Evolutionary conservation across 331 rosid species (phyloP).

Genomic region (Arachis monticola): DNA sequence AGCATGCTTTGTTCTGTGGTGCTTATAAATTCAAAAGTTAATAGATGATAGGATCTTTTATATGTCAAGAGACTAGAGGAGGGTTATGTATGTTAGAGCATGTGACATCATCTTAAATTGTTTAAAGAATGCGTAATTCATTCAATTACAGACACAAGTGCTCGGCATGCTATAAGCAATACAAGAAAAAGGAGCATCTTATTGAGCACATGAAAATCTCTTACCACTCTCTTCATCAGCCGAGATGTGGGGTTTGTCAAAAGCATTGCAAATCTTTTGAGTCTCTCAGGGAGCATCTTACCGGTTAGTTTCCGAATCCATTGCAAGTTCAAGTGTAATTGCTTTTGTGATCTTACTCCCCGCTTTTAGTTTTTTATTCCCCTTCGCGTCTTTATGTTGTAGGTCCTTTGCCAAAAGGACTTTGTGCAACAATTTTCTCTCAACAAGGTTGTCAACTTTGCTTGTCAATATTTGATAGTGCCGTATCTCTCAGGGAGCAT

Average conservation of each 20-base stretch:
- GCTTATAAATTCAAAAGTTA: conserved; percentile 2
- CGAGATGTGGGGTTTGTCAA: conserved; percentile 65
- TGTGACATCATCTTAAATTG: neutral
- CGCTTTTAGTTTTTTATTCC: conserved; percentile 17
- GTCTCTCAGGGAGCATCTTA: conserved; percentile 80
- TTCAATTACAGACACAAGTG: conserved; percentile 67
- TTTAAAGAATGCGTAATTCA: conserved; percentile 34
- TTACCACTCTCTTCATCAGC: conserved; percentile 74
- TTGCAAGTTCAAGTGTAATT: conserved; percentile 5
- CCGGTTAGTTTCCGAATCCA: conserved; percentile 51
- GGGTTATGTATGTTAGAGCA: neutral
- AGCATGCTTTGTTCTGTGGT: conserved; percentile 1
- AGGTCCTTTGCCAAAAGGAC: conserved; percentile 71
- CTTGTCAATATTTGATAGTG: conserved; percentile 54
- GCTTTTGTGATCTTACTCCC: conserved; percentile 14
- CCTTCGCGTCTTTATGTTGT: conserved; percentile 29
- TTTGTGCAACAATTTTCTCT: conserved; percentile 57
- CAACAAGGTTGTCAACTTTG: conserved; percentile 72
- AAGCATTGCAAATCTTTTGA: conserved; percentile 85
- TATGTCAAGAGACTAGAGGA: neutral
- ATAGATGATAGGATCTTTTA: conserved; percentile 6
- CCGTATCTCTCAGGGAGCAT: conserved; percentile 56
- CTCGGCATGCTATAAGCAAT: conserved; percentile 78
- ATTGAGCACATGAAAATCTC: conserved; percentile 74
- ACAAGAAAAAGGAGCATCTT: conserved; percentile 70